Evolutionary conservation across 106 monocot species (phyloP).

Genomic region (Allium sativum): DNA sequence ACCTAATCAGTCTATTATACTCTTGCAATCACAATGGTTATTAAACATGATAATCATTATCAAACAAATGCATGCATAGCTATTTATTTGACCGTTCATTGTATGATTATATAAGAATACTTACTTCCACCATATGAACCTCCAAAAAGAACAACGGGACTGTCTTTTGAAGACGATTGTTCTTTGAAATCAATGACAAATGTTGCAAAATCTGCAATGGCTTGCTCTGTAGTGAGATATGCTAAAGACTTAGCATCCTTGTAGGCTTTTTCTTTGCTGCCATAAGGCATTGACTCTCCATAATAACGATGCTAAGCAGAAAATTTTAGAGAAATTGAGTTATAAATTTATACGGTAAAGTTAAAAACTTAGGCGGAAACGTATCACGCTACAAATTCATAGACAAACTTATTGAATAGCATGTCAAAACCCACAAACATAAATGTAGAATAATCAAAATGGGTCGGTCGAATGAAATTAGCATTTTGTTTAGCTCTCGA

Average conservation of each 20-base stretch:
- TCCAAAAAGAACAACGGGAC: slow-evolving; percentile 79
- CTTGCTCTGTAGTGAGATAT: slow-evolving; percentile 82
- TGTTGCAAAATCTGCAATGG: slow-evolving; percentile 71
- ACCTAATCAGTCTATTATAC: too few species aligned
- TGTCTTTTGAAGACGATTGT: slow-evolving; percentile 55
- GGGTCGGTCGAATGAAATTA: too few species aligned
- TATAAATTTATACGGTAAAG: too few species aligned
- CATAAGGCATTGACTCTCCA: slow-evolving; percentile 85
- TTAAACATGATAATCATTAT: too few species aligned
- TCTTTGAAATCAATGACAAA: slow-evolving; percentile 57
- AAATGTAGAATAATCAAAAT: too few species aligned
- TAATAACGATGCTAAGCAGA: slow-evolving; percentile 72
- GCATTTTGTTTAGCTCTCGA: too few species aligned
- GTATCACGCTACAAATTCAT: too few species aligned
- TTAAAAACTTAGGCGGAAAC: background rate
- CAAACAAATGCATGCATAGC: too few species aligned
- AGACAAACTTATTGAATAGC: background rate
- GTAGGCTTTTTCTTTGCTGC: slow-evolving; percentile 74
- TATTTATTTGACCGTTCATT: background rate
- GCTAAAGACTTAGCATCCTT: slow-evolving; percentile 52
- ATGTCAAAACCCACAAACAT: too few species aligned
- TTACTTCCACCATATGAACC: slow-evolving; percentile 95
- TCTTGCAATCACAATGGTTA: too few species aligned
- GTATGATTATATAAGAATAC: slow-evolving; percentile 2
- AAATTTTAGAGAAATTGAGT: too few species aligned